A percentile compares a stretch with the other conserved stretches of the same genome.
phyloP scores from a whole-genome alignment of 371 early-diverging fungal genomes.

The Edhazardia aedis region DNA sequence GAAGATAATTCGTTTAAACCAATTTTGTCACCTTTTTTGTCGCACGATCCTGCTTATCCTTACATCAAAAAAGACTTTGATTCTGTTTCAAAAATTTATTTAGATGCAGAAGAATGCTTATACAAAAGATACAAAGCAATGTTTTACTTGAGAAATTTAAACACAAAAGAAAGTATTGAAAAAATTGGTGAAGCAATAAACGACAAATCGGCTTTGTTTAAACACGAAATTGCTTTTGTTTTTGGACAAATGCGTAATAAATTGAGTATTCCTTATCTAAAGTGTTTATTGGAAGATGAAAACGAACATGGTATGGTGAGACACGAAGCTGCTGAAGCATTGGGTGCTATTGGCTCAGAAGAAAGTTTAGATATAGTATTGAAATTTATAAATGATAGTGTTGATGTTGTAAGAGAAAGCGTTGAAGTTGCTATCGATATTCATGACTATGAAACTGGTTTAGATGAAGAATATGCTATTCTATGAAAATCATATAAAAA shows the following conservation, averaged over 20 bases:
- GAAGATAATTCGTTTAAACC: neutral
- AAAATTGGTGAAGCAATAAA: constrained; percentile 64
- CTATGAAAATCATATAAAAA: too few species aligned
- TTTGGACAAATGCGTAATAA: constrained; percentile 90
- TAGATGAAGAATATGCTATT: neutral
- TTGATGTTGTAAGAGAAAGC: constrained; percentile 73
- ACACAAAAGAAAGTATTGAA: constrained; percentile 57
- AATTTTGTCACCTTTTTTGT: constrained; percentile 23
- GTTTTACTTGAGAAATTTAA: constrained; percentile 77
- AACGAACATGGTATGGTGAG: constrained; percentile 78
- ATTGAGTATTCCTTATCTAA: constrained; percentile 61
- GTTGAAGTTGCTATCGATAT: constrained; percentile 86
- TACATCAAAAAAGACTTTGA: neutral
- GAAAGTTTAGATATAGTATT: constrained; percentile 58
- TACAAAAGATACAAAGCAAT: constrained; percentile 86
- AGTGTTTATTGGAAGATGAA: constrained; percentile 52
- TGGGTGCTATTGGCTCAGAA: constrained; percentile 84
- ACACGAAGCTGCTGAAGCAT: constrained; percentile 94
- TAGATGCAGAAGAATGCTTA: constrained; percentile 54
- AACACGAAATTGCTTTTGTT: constrained; percentile 86
- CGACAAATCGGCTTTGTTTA: constrained; percentile 55
- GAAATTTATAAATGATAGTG: constrained; percentile 54
- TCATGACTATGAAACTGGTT: constrained; percentile 58
- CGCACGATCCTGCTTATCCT: constrained; percentile 43
- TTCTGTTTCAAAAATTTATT: neutral